These are phyloP conservation scores for Stellera chamaejasme DNA, from an alignment of 345 rosid genomes.

Conservation along the genomic window DNA sequence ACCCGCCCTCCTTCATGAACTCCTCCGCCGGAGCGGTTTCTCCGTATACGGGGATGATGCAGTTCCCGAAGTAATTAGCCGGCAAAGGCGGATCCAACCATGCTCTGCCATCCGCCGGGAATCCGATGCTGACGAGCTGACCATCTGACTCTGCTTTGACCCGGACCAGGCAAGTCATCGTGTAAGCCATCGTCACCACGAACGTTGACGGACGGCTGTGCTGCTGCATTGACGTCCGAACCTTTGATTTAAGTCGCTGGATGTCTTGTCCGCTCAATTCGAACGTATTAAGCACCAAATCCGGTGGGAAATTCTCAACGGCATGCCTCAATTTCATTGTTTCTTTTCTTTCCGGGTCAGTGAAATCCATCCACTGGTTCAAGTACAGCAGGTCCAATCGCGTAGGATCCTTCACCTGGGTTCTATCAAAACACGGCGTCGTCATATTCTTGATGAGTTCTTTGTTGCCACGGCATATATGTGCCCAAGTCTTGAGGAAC, in stretches of 20 bases:
- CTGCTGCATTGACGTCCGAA: neutral
- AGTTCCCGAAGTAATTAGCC: conserved; percentile 18
- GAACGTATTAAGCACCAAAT: conserved; percentile 11
- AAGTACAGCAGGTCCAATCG: neutral
- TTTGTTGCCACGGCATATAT: conserved; percentile 4
- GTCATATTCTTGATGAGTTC: neutral
- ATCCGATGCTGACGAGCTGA: neutral
- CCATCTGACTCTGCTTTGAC: neutral
- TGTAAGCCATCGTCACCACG: conserved; percentile 11
- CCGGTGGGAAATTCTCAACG: neutral
- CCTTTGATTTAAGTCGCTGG: conserved; percentile 4
- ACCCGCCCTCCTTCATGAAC: conserved; percentile 2
- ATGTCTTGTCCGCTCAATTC: conserved; percentile 10
- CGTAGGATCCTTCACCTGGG: conserved; percentile 3
- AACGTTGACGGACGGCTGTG: conserved; percentile 14
- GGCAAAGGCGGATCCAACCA: conserved; percentile 15
- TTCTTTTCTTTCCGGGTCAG: neutral
- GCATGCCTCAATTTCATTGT: conserved; percentile 3
- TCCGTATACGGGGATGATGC: neutral
- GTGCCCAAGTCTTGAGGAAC: conserved; percentile 20
- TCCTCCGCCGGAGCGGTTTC: neutral
- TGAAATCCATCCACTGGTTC: neutral
- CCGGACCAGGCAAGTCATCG: conserved; percentile 7
- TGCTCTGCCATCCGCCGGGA: conserved; percentile 11
- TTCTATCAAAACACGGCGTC: conserved; percentile 13